Evolutionary conservation across 345 rosid genomes (phyloP).

Genomic region (Gossypium ekmanianum): DNA sequence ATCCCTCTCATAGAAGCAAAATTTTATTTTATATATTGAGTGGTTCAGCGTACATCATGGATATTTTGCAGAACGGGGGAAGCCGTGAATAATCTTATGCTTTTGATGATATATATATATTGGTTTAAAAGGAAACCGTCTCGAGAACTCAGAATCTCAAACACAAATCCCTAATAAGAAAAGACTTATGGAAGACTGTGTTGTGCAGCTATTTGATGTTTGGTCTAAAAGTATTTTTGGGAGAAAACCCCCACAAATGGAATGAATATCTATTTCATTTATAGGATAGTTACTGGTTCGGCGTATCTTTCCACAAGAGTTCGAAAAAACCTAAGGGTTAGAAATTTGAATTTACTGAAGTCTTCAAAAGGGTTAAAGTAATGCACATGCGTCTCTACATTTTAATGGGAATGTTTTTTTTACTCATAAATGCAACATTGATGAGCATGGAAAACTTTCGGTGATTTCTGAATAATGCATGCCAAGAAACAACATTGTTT

Average conservation of each 20-base stretch:
- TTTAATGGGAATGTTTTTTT: too few relatives aligned
- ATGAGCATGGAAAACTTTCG: too few relatives aligned
- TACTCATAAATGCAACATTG: too few relatives aligned
- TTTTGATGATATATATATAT: not conserved
- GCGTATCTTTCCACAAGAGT: slow-evolving; percentile 10
- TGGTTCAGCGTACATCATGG: not conserved
- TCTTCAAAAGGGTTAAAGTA: slow-evolving; percentile 9
- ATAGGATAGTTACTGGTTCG: not conserved
- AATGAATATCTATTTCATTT: not conserved
- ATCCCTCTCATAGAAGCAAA: slow-evolving; percentile 4
- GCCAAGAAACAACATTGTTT: too few relatives aligned
- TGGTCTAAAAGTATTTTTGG: slow-evolving; percentile 16
- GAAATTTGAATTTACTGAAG: slow-evolving; percentile 10
- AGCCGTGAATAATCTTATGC: slow-evolving; percentile 15
- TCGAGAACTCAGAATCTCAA: not conserved
- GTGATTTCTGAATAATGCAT: too few relatives aligned
- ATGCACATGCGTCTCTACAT: not conserved
- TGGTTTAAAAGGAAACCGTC: slow-evolving; percentile 13
- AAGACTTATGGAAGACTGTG: not conserved
- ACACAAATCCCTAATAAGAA: not conserved
- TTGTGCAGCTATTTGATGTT: not conserved
- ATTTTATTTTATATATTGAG: not conserved
- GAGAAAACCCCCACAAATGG: not conserved
- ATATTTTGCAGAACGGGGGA: not conserved
- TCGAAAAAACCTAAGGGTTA: not conserved